These are phyloP conservation scores for Conringia planisiliqua DNA, from an alignment of 345 rosid genomes.

Conservation along the genomic window DNA sequence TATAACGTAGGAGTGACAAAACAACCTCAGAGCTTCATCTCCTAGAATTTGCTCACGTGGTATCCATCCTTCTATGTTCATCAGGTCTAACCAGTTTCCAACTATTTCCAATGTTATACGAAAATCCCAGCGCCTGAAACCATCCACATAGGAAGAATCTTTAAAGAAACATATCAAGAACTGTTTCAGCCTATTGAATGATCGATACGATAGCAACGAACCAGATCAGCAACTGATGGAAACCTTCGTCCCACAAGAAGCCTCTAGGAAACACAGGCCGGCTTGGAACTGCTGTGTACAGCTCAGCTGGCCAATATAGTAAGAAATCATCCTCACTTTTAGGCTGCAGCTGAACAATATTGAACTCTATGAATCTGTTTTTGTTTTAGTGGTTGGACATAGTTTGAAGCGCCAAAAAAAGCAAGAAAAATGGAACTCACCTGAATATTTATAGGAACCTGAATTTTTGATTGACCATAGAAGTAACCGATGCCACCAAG, in stretches of 20 bases:
- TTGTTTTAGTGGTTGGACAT: neutral
- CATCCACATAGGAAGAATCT: neutral
- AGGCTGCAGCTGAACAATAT: conserved; percentile 43
- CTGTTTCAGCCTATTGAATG: neutral
- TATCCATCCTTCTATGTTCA: conserved; percentile 96
- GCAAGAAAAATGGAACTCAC: conserved; percentile 43
- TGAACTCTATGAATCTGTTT: conserved; percentile 36
- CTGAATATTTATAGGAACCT: conserved; percentile 42
- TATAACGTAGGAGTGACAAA: conserved; percentile 7
- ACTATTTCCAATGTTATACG: conserved; percentile 77
- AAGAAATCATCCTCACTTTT: conserved; percentile 46
- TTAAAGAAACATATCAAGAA: neutral
- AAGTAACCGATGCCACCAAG: conserved; percentile 96
- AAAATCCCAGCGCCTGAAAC: conserved; percentile 84
- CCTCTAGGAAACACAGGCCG: conserved; percentile 90
- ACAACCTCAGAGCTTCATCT: conserved; percentile 84
- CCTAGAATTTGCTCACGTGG: conserved; percentile 88
- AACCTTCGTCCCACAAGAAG: conserved; percentile 99
- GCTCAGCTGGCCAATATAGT: conserved; percentile 93
- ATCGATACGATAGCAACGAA: conserved; percentile 33
- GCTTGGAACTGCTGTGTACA: conserved; percentile 94
- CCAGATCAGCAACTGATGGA: conserved; percentile 87
- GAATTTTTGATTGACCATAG: conserved; percentile 81
- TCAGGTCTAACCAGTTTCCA: conserved; percentile 94
- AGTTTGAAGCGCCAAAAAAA: neutral